Base-by-base conservation (phyloP, 768 basidiomycete species). In the Saitozyma podzolica region DNA sequence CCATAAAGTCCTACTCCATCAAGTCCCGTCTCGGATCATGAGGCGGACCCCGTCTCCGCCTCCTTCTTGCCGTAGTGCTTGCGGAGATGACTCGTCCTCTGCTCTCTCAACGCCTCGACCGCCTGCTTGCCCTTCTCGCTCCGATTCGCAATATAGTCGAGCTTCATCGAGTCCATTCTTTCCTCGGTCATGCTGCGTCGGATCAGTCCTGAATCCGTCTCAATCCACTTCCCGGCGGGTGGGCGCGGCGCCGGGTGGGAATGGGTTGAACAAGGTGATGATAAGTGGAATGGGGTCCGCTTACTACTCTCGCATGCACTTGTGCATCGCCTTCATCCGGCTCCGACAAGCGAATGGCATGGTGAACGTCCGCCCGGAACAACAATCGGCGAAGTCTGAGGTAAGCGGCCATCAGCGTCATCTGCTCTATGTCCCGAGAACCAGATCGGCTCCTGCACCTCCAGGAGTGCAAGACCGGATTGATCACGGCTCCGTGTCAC, bases 241-340 rank as follows among this genome's bases (percentile, higher is more conserved):
- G 37, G 16, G 29, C 59, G 37, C 47, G 16, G 29, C 59, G 37
- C 47, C 16, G 9, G 41, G 48, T 43, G 41, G 3, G 11, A 52
- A 39, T 48, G 19, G n/a, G n/a, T 11, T 47, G 13, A 47, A 6
- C 45, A 3, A 2, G 1, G 13, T 13, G 48, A 57, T 17, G 41
- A 11, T 52, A 29, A 52, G 3, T 43, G 10, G 20, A 13, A 2
- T 17, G 9, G 10, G 39, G 47, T 0, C 6, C 10, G 66, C 70
- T 67, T 29, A 75, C 73, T 74, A 70, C 11, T 70, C 67, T 40
- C 61, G 55, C 65, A 77, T 69, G 54, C 75, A 77, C 40, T 54
- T 52, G 39, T 70, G 64, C 75, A 74, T 75, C n/a, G 56, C 64
- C 19, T 70, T 70, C 37, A 74, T 47, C 43, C 68, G 66, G 9